Base-by-base conservation (phyloP, 805 yeast genomes). In the Martiniozyma abietophila region DNA sequence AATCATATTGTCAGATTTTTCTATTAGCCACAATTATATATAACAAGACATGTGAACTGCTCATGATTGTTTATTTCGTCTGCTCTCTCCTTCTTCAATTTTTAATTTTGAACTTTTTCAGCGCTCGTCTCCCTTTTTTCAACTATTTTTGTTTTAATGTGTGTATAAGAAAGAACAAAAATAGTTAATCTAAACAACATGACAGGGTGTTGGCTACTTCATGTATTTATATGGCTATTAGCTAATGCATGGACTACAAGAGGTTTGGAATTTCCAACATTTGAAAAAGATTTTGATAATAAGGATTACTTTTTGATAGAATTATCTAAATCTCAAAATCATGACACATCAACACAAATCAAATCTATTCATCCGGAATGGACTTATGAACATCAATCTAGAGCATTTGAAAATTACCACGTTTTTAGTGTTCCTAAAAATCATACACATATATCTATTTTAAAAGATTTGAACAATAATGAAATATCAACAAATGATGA, bases 331-430 rank as follows among this genome's bases (percentile, higher is more conserved):
- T 23, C 12, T 23, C 12, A 23, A n/a, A 23, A 14, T n/a, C 12
- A 36, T 12, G 18, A n/a, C 1, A 8, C 17, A 9, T 6, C 37
- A 9, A 16, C 25, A 2, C 15, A 59, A n/a, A 64, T 79, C 33
- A 47, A 56, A 9, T 23, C 45, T 1, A 31, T 47, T 10, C 65
- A 69, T 50, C 64, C 69, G 4, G 51, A 51, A 11, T 68, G 79
- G 69, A 47, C 45, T 6, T 82, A 60, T 47, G 94, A 84, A 51
- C 83, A 81, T 51, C 69, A 62, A 17, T 71, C 75, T 3, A 64
- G 77, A 24, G 80, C 79, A 1, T 51, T 76, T 16, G 74, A 70
- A 16, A 63, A 74, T 40, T 78, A 76, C 51, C 74, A 69, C 51
- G 80, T 84, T 10, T 80, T 83, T 47, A 80, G 89, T 7, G 51